phyloP scores from a whole-genome alignment of 1,284 basidiomycete species.

The Rhodofomes roseus region DNA sequence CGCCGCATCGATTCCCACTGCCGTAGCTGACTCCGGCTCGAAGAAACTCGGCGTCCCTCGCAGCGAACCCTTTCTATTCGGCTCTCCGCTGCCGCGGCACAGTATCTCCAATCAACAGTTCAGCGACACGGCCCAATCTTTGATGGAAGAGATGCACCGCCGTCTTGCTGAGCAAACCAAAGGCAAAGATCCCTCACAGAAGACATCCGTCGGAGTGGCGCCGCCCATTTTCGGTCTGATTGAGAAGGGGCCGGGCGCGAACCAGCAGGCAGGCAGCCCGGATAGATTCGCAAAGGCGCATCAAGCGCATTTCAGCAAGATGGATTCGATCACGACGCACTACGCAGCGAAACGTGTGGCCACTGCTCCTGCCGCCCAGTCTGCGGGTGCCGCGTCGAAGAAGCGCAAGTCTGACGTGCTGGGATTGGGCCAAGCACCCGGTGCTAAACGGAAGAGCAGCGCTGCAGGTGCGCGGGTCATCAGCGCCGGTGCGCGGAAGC shows the following conservation, averaged over 20 bases:
- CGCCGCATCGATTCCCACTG: not conserved
- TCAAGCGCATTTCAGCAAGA: conserved; percentile 62
- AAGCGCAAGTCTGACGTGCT: conserved; percentile 41
- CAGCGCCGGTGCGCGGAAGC: conserved; percentile 43
- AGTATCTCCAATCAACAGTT: conserved; percentile 60
- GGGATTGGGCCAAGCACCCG: conserved; percentile 34
- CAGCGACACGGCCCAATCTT: conserved; percentile 52
- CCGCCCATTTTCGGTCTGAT: not conserved
- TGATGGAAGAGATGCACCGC: conserved; percentile 76
- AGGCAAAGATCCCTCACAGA: conserved; percentile 37
- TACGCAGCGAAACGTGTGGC: conserved; percentile 49
- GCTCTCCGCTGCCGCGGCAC: conserved; percentile 62
- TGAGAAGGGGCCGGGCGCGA: not conserved
- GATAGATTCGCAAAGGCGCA: conserved; percentile 60
- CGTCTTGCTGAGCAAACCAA: conserved; percentile 45
- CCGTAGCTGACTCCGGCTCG: not conserved
- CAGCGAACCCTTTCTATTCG: conserved; percentile 61
- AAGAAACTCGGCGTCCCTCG: conserved; percentile 23
- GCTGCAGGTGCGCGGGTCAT: conserved; percentile 42
- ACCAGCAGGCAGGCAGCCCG: not conserved
- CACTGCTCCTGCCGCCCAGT: not conserved
- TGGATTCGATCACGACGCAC: conserved; percentile 70
- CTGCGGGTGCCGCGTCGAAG: conserved; percentile 22
- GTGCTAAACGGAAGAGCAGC: conserved; percentile 36
- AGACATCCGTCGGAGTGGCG: conserved; percentile 8